phyloP scores from a whole-genome alignment of 768 basidiomycete genomes.

The Lepiota subincarnata region DNA sequence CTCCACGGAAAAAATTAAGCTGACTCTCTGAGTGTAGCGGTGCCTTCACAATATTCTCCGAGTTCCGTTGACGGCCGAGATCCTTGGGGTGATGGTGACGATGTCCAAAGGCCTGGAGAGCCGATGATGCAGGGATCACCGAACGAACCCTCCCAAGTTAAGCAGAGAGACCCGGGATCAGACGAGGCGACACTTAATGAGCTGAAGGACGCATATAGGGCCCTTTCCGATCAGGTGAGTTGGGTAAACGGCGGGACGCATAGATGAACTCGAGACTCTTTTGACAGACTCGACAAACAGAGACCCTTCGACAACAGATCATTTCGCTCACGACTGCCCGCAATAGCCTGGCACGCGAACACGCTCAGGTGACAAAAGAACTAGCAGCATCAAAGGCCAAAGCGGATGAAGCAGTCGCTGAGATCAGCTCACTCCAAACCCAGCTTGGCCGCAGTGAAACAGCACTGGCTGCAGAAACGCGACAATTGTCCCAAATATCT shows the following conservation, averaged over 20 bases:
- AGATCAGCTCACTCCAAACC: not conserved
- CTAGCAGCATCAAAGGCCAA: not conserved
- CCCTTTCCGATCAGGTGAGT: slow-evolving; percentile 3
- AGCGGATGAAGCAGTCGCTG: not conserved
- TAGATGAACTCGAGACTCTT: not conserved
- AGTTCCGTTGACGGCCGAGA: not conserved
- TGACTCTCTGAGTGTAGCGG: not conserved
- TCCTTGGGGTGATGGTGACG: not conserved
- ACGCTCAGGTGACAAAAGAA: not conserved
- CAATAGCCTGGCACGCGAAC: not conserved
- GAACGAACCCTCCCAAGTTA: not conserved
- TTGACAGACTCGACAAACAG: not conserved
- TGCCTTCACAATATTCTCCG: not conserved
- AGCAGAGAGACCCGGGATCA: not conserved
- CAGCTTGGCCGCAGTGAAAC: not conserved
- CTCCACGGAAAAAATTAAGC: not conserved
- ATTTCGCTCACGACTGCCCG: slow-evolving; percentile 2
- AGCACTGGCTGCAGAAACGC: not conserved
- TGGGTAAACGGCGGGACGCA: not conserved
- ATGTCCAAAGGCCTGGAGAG: not conserved
- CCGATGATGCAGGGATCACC: too few species aligned
- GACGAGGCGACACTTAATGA: slow-evolving; percentile 2
- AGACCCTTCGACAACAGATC: slow-evolving; percentile 4
- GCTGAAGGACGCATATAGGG: slow-evolving; percentile 2
- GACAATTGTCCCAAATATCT: not conserved